phyloP scores from a whole-genome alignment of 495 filamentous ascomycete species.

The Penicillium tannophilum region DNA sequence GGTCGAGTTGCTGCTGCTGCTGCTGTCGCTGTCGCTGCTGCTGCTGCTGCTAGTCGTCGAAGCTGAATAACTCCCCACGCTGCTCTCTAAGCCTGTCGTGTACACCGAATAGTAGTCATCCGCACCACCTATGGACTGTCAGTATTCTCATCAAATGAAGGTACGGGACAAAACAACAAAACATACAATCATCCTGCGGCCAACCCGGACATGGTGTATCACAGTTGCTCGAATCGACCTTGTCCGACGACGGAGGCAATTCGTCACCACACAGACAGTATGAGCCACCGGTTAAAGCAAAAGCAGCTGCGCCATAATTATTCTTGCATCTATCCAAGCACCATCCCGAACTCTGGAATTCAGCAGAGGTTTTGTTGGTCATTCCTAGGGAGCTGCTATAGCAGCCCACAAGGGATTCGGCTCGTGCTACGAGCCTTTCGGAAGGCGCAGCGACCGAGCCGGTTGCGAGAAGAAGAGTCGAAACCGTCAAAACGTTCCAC shows the following conservation, averaged over 20 bases:
- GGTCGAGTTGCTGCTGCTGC: constrained; percentile 10
- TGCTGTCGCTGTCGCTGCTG: constrained; percentile 9
- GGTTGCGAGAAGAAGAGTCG: constrained; percentile 31
- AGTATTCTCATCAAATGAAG: neutral
- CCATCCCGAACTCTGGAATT: constrained; percentile 52
- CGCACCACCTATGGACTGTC: constrained; percentile 44
- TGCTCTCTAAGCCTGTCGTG: constrained; percentile 40
- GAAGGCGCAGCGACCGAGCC: constrained; percentile 26
- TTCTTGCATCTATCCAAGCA: constrained; percentile 44
- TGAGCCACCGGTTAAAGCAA: constrained; percentile 44
- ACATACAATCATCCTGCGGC: constrained; percentile 50
- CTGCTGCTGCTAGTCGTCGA: constrained; percentile 19
- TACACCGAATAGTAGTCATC: constrained; percentile 43
- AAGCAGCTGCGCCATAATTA: constrained; percentile 34
- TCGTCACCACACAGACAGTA: constrained; percentile 52
- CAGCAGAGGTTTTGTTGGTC: constrained; percentile 25
- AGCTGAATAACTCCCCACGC: constrained; percentile 26
- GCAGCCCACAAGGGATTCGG: constrained; percentile 34
- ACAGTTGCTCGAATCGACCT: constrained; percentile 40
- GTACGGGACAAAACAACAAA: neutral
- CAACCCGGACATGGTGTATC: constrained; percentile 46
- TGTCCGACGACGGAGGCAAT: constrained; percentile 41
- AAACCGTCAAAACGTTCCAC: constrained; percentile 30
- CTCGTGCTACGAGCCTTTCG: constrained; percentile 20
- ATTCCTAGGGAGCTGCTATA: constrained; percentile 37